A percentile compares a stretch with the other conserved stretches of the same genome.
These are phyloP conservation scores for Inosperma sp. DNA, from an alignment of 768 basidiomycete species.

Conservation along the genomic window DNA sequence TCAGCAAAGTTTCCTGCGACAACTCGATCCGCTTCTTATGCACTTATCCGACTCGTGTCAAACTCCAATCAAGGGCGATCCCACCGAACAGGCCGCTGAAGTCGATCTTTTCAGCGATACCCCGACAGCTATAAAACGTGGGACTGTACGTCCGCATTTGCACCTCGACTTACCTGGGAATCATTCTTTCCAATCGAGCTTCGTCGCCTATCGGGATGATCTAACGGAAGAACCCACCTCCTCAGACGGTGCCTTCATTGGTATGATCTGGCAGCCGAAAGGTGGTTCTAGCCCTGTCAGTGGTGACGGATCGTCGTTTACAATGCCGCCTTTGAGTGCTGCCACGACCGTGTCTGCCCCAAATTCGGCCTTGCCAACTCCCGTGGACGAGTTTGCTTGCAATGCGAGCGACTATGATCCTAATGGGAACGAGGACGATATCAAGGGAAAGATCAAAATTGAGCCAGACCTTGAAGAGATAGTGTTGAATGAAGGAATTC, in stretches of 20 bases:
- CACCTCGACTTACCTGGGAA: constrained; percentile 25
- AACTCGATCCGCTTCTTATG: constrained; percentile 30
- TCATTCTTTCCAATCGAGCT: constrained; percentile 25
- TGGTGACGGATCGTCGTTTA: constrained; percentile 22
- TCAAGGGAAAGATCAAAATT: neutral
- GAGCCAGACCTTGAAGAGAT: neutral
- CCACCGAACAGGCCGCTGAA: neutral
- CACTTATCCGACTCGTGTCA: constrained; percentile 11
- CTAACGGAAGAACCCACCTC: constrained; percentile 21
- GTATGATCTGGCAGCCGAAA: constrained; percentile 14
- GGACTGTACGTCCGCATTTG: constrained; percentile 25
- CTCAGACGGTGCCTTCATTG: constrained; percentile 24
- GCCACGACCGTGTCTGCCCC: constrained; percentile 24
- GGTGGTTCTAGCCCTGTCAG: constrained; percentile 23
- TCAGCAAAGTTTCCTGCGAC: constrained; percentile 13
- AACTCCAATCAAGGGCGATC: neutral
- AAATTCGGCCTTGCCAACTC: constrained; percentile 29
- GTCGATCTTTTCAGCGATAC: neutral
- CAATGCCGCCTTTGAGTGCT: constrained; percentile 11
- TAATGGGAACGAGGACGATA: neutral
- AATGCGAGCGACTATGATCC: neutral
- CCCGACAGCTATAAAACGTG: constrained; percentile 18
- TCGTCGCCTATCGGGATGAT: constrained; percentile 25
- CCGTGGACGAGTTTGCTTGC: constrained; percentile 23
- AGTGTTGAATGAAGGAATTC: constrained; percentile 3